Percentiles rank a stretch among this genome's conserved stretches.
Evolutionary conservation across 495 filamentous ascomycete species (phyloP).

Genomic region (Penicillium alfredii): DNA sequence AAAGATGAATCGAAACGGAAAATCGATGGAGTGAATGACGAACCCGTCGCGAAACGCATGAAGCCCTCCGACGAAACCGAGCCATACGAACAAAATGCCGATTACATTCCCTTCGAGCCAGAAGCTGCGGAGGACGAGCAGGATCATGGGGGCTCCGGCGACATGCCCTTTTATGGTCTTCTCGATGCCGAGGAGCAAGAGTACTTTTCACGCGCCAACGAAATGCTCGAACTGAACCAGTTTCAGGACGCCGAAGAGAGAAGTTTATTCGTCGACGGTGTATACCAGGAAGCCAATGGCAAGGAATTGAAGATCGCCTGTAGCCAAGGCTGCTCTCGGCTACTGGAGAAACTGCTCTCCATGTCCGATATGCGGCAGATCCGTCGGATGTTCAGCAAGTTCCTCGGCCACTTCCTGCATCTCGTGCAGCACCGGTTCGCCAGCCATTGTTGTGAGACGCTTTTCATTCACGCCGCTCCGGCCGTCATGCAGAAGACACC

Average conservation of each 20-base stretch:
- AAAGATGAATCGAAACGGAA: conserved; percentile 41
- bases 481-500: conserved; percentile 59
- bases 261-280: conserved; percentile 71
- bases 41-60: conserved; percentile 32
- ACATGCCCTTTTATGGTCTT: conserved; percentile 77
- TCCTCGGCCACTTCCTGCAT: conserved; percentile 81
- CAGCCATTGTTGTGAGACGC: conserved; percentile 90
- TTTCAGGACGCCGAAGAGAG: conserved; percentile 76
- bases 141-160: conserved; percentile 18
- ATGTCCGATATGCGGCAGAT: conserved; percentile 75
- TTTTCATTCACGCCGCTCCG: conserved; percentile 77
- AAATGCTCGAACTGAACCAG: conserved; percentile 80
- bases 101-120: conserved; percentile 36
- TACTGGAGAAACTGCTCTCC: conserved; percentile 86
- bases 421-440: conserved; percentile 93
- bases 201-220: conserved; percentile 84
- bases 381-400: conserved; percentile 75
- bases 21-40: conserved; percentile 38
- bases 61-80: conserved; percentile 27
- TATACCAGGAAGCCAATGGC: conserved; percentile 77
- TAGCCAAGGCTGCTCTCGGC: conserved; percentile 87
- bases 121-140: conserved; percentile 12
- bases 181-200: conserved; percentile 86
- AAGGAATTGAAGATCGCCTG: conserved; percentile 95
- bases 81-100: conserved; percentile 16